These are phyloP conservation scores for Pseudofabraea citricarpa DNA, from an alignment of 2,329 filamentous ascomycete genomes.

Conservation along the genomic window DNA sequence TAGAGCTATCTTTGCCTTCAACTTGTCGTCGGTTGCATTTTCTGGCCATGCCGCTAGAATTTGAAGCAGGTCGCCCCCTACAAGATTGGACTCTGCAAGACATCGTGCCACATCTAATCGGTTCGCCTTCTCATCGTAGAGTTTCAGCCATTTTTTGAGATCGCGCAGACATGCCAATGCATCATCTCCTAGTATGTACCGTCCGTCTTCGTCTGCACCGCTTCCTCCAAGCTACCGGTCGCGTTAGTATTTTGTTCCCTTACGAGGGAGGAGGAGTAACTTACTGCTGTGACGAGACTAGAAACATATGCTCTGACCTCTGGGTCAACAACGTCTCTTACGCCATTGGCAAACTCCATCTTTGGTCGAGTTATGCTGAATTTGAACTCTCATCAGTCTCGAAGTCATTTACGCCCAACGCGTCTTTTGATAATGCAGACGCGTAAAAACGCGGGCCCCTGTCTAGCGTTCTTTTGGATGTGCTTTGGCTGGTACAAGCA, in stretches of 20 bases:
- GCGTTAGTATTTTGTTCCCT: conserved; percentile 15
- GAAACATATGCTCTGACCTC: conserved; percentile 91
- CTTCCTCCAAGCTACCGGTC: conserved; percentile 73
- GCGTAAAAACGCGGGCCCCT: too few species aligned
- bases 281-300: conserved; percentile 81
- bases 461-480: too few species aligned
- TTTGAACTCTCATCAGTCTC: too few species aligned
- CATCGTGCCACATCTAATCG: conserved; percentile 93
- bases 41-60: conserved; percentile 82
- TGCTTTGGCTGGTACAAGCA: too few species aligned
- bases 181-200: conserved; percentile 88
- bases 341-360: conserved; percentile 52
- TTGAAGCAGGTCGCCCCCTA: conserved; percentile 82
- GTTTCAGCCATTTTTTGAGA: conserved; percentile 89
- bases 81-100: conserved; percentile 85
- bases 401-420: too few species aligned
- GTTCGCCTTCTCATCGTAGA: conserved; percentile 90
- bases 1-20: conserved; percentile 74
- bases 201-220: conserved; percentile 71
- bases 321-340: conserved; percentile 69
- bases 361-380: too few species aligned
- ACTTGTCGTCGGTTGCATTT: conserved; percentile 64
- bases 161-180: conserved; percentile 88
- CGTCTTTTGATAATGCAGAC: too few species aligned
- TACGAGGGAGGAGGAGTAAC: conserved; percentile 10